Conservation (phyloP, 495 filamentous ascomycete genomes). For the Trichoderma gamsii region DNA sequence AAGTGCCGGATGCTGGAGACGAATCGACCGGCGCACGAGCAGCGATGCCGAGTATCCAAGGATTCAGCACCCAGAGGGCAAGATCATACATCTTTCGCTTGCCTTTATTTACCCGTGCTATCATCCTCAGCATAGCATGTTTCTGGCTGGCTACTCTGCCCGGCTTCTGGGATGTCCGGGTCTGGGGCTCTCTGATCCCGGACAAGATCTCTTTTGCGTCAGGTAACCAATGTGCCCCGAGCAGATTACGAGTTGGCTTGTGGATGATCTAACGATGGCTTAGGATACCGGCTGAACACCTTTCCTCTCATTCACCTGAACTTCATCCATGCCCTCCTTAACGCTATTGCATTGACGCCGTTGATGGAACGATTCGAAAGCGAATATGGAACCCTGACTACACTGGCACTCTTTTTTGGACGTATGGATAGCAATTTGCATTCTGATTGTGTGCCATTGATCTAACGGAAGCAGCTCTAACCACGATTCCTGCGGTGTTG, state of each 20-base stretch:
- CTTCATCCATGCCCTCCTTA: conserved; percentile 73
- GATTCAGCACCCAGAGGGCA: conserved; percentile 37
- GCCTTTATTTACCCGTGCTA: conserved; percentile 79
- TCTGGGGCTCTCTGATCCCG: conserved; percentile 76
- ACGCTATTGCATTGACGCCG: conserved; percentile 71
- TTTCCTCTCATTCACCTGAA: conserved; percentile 82
- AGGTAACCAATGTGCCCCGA: conserved; percentile 46
- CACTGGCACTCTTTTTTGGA: conserved; percentile 77
- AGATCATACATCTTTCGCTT: conserved; percentile 71
- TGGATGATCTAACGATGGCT: conserved; percentile 15
- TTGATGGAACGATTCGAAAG: conserved; percentile 87
- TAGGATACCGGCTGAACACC: conserved; percentile 90
- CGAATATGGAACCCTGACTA: conserved; percentile 87
- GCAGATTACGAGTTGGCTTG: conserved; percentile 12
- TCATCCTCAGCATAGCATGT: conserved; percentile 58
- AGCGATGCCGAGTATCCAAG: conserved; percentile 35
- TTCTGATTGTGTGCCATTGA: conserved; percentile 3
- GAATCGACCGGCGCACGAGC: neutral
- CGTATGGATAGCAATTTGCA: conserved; percentile 52
- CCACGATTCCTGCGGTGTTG: conserved; percentile 66
- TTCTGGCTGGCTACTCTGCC: conserved; percentile 64
- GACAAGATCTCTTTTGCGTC: conserved; percentile 61
- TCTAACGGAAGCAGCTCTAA: conserved; percentile 51
- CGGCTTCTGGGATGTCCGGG: conserved; percentile 57
- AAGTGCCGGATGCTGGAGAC: conserved; percentile 5